Evolutionary conservation across 2,329 filamentous ascomycete species (phyloP), one percentile per base, ranked within the genome.

Genomic region (Aureobasidium namibiae): DNA sequence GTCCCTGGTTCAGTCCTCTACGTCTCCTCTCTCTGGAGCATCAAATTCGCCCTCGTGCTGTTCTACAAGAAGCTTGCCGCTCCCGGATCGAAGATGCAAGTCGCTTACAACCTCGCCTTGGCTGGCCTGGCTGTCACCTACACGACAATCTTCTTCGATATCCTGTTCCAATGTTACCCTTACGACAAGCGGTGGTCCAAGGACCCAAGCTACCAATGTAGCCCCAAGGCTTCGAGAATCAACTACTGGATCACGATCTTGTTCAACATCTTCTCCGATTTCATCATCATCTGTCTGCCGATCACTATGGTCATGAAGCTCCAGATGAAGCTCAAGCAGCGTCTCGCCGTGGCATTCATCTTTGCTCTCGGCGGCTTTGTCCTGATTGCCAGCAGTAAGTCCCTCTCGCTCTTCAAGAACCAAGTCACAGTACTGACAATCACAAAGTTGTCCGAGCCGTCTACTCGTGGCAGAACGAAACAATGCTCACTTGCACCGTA

Each of bases 301-400:
- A 58, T 58, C n/a, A 48, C 54, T 9, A 58, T 58, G 54, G 54
- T 58, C 24, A 48, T 58, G 54, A 48, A 49, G 42, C 44, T 58
- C 4, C 54, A 58, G 13, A 58, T 58, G 54, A 49, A 48, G 36
- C 23, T 58, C 9, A 58, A 49, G 33, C 54, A 58, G 23, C 29
- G 44, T 26, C 7, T 58, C 13, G 54, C 42, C 10, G 54, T 58
- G 0, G 44, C 44, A 2, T 48, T 49, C 24, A 42, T 58, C 42
- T 58, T 58, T 23, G 54, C 54, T 5, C 18, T 58, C 10, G 54
- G 54, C n/a, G 33, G 31, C 7, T 58, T 58, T 6, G 54, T 58
- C 26, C 6, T 58, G 16, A 58, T 58, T 31, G 54, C 54, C 7
- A 58, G 54, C 44, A 58, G 54, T 58, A 33, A 49, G 54, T 49